These are phyloP conservation scores for Lunularia cruciata DNA, from an alignment of 225 moss, liverwort and hornwort genomes.

Conservation along the genomic window DNA sequence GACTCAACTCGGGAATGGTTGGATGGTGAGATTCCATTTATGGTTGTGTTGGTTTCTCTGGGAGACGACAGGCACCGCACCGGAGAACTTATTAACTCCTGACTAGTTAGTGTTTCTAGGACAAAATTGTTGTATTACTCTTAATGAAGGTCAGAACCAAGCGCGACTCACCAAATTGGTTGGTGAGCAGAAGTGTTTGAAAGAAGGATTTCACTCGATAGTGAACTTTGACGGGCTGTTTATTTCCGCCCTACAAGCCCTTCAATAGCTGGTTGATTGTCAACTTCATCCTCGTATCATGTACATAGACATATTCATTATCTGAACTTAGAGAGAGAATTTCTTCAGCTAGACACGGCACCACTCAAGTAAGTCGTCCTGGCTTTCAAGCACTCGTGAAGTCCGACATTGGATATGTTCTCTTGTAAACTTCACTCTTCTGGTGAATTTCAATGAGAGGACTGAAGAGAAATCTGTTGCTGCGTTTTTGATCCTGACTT, in stretches of 20 bases:
- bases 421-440: slow-evolving; percentile 20
- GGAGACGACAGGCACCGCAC: slow-evolving; percentile 12
- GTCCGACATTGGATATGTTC: slow-evolving; percentile 22
- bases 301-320: slow-evolving; percentile 28
- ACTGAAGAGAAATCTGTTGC: slow-evolving; percentile 21
- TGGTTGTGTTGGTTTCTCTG: slow-evolving; percentile 17
- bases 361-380: slow-evolving; percentile 24
- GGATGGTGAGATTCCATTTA: slow-evolving; percentile 5
- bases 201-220: slow-evolving; percentile 19
- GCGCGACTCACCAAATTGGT: slow-evolving; percentile 25
- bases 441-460: slow-evolving; percentile 22
- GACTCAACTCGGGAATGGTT: slow-evolving; percentile 13
- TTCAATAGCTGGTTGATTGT: slow-evolving; percentile 22
- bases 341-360: slow-evolving; percentile 9
- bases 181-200: slow-evolving; percentile 21
- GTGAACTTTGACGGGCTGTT: slow-evolving; percentile 12
- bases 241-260: not conserved
- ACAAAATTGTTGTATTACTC: slow-evolving; percentile 16
- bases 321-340: slow-evolving; percentile 21
- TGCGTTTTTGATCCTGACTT: slow-evolving; percentile 22
- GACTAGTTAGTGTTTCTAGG: slow-evolving; percentile 13
- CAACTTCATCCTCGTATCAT: slow-evolving; percentile 28
- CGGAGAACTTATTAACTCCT: slow-evolving; percentile 16
- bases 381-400: slow-evolving; percentile 9
- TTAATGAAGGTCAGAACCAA: slow-evolving; percentile 23